Conservation (phyloP, 257 asterid genomes). For the Solanum virginianum region DNA sequence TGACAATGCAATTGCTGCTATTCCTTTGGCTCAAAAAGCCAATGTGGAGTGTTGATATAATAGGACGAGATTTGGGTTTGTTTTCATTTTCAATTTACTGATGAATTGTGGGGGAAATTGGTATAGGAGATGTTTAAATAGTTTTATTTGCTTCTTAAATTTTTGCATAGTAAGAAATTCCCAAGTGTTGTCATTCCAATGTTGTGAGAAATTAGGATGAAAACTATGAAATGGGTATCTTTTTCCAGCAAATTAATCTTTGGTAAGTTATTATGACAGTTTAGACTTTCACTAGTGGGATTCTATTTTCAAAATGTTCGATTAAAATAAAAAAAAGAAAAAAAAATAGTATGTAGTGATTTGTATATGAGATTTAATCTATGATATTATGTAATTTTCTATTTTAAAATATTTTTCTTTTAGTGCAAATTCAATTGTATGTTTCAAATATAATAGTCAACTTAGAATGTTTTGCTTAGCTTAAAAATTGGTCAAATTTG, state of each 20-base stretch:
- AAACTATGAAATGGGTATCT: background rate
- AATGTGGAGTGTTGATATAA: constrained; percentile 29
- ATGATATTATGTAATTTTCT: no score
- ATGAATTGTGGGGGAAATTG: constrained; percentile 36
- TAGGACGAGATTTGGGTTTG: background rate
- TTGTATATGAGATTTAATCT: no score
- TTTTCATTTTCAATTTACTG: background rate
- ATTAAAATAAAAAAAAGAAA: no score
- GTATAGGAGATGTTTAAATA: constrained; percentile 28
- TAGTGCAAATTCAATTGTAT: no score
- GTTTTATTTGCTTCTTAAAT: background rate
- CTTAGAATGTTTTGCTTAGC: no score
- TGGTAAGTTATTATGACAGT: background rate
- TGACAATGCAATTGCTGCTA: constrained; percentile 3
- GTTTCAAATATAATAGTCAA: no score
- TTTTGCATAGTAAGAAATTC: background rate
- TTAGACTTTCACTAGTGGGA: accelerated
- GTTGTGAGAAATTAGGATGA: background rate
- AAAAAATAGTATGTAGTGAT: no score
- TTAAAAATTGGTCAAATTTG: no score
- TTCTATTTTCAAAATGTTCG: no score
- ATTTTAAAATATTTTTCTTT: no score
- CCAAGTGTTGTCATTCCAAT: background rate
- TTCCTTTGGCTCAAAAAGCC: constrained; percentile 27
- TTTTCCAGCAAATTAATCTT: background rate